Evolutionary conservation across 345 rosid species (phyloP), one percentile per base, ranked within the genome.

Genomic region (Streptanthus diversifolius): DNA sequence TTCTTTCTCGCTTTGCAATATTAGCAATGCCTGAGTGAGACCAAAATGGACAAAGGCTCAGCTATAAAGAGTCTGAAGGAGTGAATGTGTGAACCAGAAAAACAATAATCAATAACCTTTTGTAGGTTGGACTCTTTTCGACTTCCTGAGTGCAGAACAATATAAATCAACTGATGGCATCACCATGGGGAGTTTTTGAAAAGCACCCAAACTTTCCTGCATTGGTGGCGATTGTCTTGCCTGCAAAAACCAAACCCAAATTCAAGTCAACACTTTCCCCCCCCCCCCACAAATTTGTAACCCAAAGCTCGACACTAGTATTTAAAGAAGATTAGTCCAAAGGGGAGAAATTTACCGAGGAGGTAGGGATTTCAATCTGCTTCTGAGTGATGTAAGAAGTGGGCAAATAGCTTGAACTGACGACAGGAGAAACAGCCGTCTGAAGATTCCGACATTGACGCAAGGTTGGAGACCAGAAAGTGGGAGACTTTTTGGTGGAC

Each of bases 121-220:
- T 2, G 96, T 87, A 14, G 97, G 86, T 61, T 89, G 79, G 70
- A 87, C 82, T 71, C 89, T 82, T 73, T 77, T 95, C 0, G 95
- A 95, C 78, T 91, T 95, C 82, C 77, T 85, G 18, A 85, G 71
- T 3, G 99, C 89, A 33, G 97, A 95, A 60, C 51, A 70, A 41
- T 91, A 85, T 51, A 91, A 82, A 77, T 91, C 99, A 80, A 82
- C 77, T 0, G 99, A 85, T 25, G 93, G 97, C 99, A 91, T 88
- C 66, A 95, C 97, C 93, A 95, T 86, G 5, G 97, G 99, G 5
- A 91, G 82, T 74, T 90, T 91, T 67, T 95, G 99, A 83, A 95
- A 95, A 65, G 95, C 99, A 73, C 95, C 99, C 62, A 88, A 74
- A 56, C 48, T 79, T 76, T 84, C 86, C 61, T 71, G 78, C 29